These are phyloP conservation scores for Dentipellis sp. DNA, from an alignment of 768 basidiomycete genomes.

Conservation along the genomic window DNA sequence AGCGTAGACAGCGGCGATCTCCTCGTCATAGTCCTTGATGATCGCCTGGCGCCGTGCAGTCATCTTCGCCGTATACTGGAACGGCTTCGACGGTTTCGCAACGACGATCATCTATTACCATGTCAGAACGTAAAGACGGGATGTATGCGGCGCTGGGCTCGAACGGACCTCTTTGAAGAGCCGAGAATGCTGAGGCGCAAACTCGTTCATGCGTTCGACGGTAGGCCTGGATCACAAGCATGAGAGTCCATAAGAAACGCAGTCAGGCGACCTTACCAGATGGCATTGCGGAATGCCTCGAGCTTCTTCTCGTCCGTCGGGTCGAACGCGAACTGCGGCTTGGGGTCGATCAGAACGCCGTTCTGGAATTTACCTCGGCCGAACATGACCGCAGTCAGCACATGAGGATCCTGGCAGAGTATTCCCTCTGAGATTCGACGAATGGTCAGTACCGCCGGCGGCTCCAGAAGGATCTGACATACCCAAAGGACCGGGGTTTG, in stretches of 20 bases:
- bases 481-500: slow-evolving; percentile 24
- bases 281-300: slow-evolving; percentile 15
- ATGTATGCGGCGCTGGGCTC: not conserved
- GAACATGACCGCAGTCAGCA: slow-evolving; percentile 23
- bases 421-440: slow-evolving; percentile 32
- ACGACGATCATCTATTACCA: slow-evolving; percentile 34
- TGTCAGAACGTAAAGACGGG: not conserved
- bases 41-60: slow-evolving; percentile 28
- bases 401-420: slow-evolving; percentile 20
- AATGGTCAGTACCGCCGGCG: slow-evolving; percentile 26
- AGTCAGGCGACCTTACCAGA: slow-evolving; percentile 4
- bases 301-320: slow-evolving; percentile 16
- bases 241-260: not conserved
- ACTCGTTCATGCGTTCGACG: slow-evolving; percentile 30
- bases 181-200: slow-evolving; percentile 34
- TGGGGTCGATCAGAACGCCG: slow-evolving; percentile 26
- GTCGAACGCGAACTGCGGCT: slow-evolving; percentile 17
- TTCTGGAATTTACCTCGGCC: slow-evolving; percentile 23
- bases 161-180: slow-evolving; percentile 34
- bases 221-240: slow-evolving; percentile 24
- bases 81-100: slow-evolving; percentile 29
- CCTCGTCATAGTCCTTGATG: slow-evolving; percentile 28
- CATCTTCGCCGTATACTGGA: slow-evolving; percentile 33
- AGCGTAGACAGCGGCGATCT: slow-evolving; percentile 31
- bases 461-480: slow-evolving; percentile 28